A percentile compares a stretch with the other conserved stretches of the same genome.
Evolutionary conservation across 1,284 basidiomycete genomes (phyloP).

Genomic region (Sporisorium graminicola): DNA sequence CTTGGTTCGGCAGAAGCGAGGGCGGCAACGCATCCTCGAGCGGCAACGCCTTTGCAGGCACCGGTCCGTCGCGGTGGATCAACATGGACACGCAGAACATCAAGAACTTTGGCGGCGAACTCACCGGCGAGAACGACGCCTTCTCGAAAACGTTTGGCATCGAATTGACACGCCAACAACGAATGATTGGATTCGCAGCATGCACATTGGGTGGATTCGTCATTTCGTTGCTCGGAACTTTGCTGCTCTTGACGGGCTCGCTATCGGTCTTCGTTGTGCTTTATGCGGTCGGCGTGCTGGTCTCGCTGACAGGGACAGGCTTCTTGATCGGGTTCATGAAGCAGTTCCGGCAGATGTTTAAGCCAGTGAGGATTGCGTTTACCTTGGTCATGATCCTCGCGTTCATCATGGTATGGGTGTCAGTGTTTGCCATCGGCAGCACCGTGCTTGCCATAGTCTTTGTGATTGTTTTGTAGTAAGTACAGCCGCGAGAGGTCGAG

Average conservation of each 20-base stretch:
- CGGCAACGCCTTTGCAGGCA: conserved; percentile 31
- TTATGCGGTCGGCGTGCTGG: conserved; percentile 84
- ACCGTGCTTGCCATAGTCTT: conserved; percentile 59
- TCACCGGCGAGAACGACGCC: conserved; percentile 62
- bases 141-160: conserved; percentile 60
- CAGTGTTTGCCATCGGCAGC: conserved; percentile 57
- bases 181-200: conserved; percentile 60
- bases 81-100: conserved; percentile 61
- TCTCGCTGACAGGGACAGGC: conserved; percentile 79
- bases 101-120: conserved; percentile 59
- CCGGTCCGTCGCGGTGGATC: conserved; percentile 56
- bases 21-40: conserved; percentile 11
- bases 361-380: conserved; percentile 87
- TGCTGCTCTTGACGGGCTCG: conserved; percentile 81
- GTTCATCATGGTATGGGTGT: conserved; percentile 64
- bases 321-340: conserved; percentile 59
- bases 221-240: conserved; percentile 83
- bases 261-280: conserved; percentile 84
- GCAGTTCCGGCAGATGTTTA: conserved; percentile 82
- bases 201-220: conserved; percentile 71
- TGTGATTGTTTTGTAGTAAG: conserved; percentile 62
- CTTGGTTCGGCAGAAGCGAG: conserved; percentile 36
- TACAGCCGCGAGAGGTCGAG: neutral
- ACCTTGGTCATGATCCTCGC: conserved; percentile 80
- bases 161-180: conserved; percentile 61